Base-by-base conservation (phyloP, 345 rosid genomes). In the Nephelium lappaceum region DNA sequence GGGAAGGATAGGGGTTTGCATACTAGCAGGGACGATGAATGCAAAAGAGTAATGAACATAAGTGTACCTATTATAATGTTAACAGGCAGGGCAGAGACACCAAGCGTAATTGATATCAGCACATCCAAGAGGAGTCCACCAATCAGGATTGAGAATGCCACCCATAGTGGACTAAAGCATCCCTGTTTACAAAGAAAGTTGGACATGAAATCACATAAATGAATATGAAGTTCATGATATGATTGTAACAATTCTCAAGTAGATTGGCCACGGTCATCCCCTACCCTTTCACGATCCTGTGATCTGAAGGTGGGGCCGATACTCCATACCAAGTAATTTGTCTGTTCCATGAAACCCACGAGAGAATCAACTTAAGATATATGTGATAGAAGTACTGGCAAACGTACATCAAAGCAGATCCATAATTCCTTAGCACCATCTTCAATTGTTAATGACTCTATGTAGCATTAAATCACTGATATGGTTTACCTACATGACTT, bases 91-190 rank as follows among this genome's bases (percentile, higher is more conserved):
- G 97, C 97, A 77, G 97, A 89, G 65, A 93, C 92, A 43, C 98
- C 98, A 6, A 95, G 93, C 5, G 93, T 95, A 66, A 91, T 84
- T 38, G 98, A 92, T 83, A 95, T 93, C 61, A 95, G 86, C 85
- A 95, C 95, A 79, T 95, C 98, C 83, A 95, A 79, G 79, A 95
- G 76, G 31, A 95, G 85, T 65, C 98, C 95, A 21, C 95, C 98
- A 27, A 92, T 87, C 15, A 95, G 91, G 76, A 95, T 93, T 8
- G 94, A 91, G 84, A 93, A 95, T 65, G 98, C 98, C 74, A 95
- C 91, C 98, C 98, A 93, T 4, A 95, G 94, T 5, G 97, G 97
- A 79, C 92, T 89, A 79, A 90, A 86, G 81, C 98, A 95, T 38
- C 91, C 92, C 97, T 92, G 89, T 53, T 60, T 72, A 71, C 67